Evolutionary conservation across 73 alveolate genomes (phyloP).

Genomic region (Paramecium caudatum): DNA sequence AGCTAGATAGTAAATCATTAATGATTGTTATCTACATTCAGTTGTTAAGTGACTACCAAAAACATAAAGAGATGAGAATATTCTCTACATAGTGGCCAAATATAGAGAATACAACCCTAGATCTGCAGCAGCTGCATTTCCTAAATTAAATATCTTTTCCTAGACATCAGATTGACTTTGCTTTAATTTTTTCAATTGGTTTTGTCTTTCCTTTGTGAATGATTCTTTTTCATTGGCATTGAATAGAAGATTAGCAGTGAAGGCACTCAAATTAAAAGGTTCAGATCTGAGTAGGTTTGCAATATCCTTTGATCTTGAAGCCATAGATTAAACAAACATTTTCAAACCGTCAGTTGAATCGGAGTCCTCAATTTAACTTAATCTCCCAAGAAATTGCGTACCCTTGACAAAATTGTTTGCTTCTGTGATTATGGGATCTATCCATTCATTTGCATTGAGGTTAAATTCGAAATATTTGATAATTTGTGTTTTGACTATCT

Average conservation of each 20-base stretch:
- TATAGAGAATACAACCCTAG: conserved; percentile 7
- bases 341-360: conserved; percentile 52
- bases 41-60: not conserved
- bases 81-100: conserved; percentile 21
- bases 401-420: conserved; percentile 47
- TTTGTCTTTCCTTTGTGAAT: not conserved
- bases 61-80: not conserved
- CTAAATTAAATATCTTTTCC: conserved; percentile 21
- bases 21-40: conserved; percentile 1
- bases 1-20: not conserved
- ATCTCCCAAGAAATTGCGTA: not conserved
- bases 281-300: not conserved
- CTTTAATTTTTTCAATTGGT: conserved; percentile 31
- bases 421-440: conserved; percentile 20
- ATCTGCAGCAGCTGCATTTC: conserved; percentile 48
- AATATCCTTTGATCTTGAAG: not conserved
- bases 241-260: not conserved
- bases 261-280: conserved; percentile 3
- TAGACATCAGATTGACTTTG: conserved; percentile 6
- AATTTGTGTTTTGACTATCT: not conserved
- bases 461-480: conserved; percentile 3
- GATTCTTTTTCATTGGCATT: conserved; percentile 28
- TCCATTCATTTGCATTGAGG: conserved; percentile 13
- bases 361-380: not conserved
- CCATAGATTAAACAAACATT: not conserved